Evolutionary conservation across 2,329 filamentous ascomycete genomes (phyloP).

Genomic region (Anthostomella pinea): DNA sequence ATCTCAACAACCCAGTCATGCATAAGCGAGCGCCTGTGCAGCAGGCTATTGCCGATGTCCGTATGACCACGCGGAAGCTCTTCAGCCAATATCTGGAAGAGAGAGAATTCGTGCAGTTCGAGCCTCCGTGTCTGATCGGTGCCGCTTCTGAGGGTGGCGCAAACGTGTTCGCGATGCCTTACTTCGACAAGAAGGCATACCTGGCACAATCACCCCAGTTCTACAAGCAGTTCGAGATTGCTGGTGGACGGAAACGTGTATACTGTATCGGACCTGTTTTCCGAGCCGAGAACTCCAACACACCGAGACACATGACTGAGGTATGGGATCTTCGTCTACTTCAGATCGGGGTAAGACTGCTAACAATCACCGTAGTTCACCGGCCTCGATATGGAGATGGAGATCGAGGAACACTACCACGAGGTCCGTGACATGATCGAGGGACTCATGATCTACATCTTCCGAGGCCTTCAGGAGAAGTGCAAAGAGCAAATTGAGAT

Average conservation of each 20-base stretch:
- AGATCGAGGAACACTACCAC: slow-evolving; percentile 74
- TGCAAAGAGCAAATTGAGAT: slow-evolving; percentile 71
- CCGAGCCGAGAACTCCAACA: slow-evolving; percentile 83
- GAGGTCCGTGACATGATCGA: slow-evolving; percentile 73
- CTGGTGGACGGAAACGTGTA: slow-evolving; percentile 72
- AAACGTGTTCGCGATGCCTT: slow-evolving; percentile 86
- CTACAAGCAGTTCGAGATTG: slow-evolving; percentile 86
- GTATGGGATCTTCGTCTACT: slow-evolving; percentile 30
- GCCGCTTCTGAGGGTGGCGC: slow-evolving; percentile 89
- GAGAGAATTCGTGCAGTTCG: slow-evolving; percentile 76
- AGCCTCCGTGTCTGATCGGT: slow-evolving; percentile 85
- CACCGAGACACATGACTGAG: slow-evolving; percentile 80
- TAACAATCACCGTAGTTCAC: slow-evolving; percentile 57
- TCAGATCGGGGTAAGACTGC: background rate
- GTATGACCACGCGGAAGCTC: slow-evolving; percentile 60
- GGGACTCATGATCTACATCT: slow-evolving; percentile 73
- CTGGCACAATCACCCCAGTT: slow-evolving; percentile 81
- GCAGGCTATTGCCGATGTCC: slow-evolving; percentile 66
- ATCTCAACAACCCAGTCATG: slow-evolving; percentile 88
- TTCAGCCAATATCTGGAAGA: slow-evolving; percentile 77
- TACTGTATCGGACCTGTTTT: slow-evolving; percentile 80
- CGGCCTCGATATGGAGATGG: slow-evolving; percentile 87
- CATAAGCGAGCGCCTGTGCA: slow-evolving; percentile 90
- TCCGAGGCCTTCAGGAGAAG: slow-evolving; percentile 65
- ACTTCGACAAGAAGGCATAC: slow-evolving; percentile 82